Percentiles rank a stretch among this genome's conserved stretches.
phyloP scores from a whole-genome alignment of 495 filamentous ascomycete species.

The Xanthoparmelia taractica region DNA sequence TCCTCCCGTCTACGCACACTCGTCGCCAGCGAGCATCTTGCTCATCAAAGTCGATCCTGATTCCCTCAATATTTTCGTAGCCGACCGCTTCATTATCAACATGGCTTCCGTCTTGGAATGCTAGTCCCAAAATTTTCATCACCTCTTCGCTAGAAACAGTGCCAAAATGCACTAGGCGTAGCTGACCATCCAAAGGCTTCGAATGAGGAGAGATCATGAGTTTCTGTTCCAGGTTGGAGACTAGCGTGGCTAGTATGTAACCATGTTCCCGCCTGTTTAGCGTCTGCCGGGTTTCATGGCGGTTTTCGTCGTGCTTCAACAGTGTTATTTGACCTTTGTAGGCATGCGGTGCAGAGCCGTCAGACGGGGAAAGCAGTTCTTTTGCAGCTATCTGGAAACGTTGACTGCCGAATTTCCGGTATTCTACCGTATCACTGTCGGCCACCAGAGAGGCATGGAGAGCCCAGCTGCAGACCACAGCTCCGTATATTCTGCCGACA shows the following conservation, averaged over 20 bases:
- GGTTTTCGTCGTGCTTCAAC: constrained; percentile 22
- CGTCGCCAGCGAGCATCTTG: constrained; percentile 62
- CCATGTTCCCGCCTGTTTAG: constrained; percentile 45
- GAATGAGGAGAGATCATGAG: constrained; percentile 71
- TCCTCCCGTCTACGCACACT: constrained; percentile 83
- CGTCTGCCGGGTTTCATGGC: constrained; percentile 27
- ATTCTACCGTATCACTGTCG: constrained; percentile 73
- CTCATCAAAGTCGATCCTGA: constrained; percentile 60
- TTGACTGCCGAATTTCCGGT: constrained; percentile 62
- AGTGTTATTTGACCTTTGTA: constrained; percentile 57
- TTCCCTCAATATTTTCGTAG: constrained; percentile 56
- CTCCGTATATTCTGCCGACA: constrained; percentile 49
- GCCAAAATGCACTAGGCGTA: constrained; percentile 70
- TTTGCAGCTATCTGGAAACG: constrained; percentile 78
- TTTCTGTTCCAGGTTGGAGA: constrained; percentile 69
- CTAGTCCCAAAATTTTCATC: constrained; percentile 67
- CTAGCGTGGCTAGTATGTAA: constrained; percentile 68
- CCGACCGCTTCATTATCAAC: constrained; percentile 50
- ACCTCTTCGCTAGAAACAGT: constrained; percentile 51
- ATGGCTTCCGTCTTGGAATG: constrained; percentile 69
- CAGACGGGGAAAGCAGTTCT: constrained; percentile 56
- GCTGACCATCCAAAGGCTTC: constrained; percentile 54
- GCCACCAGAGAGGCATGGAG: constrained; percentile 82
- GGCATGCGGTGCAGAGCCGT: constrained; percentile 53
- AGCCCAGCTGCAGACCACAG: constrained; percentile 79